Evolutionary conservation across 2,329 filamentous ascomycete genomes (phyloP).

Genomic region (Mycosphaerella arachidis): DNA sequence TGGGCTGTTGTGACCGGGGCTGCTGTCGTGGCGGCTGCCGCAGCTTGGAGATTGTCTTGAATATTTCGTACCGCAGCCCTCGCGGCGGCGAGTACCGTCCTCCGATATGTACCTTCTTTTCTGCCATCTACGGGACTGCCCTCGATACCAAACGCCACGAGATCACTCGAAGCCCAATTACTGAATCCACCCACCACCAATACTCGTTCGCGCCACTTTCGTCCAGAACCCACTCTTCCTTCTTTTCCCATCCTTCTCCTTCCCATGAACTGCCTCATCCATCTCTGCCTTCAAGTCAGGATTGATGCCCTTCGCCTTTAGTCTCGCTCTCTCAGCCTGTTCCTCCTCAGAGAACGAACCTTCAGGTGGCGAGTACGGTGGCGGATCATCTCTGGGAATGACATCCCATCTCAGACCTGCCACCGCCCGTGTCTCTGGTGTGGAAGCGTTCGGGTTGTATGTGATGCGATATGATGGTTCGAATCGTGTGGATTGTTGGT

Average conservation of each 20-base stretch:
- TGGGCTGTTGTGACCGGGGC: background rate
- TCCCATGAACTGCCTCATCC: conserved; percentile 8
- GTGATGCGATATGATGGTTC: background rate
- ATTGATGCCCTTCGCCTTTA: conserved; percentile 14
- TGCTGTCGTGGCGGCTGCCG: too few relatives aligned
- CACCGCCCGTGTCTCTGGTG: conserved; percentile 1
- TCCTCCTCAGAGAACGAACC: conserved; percentile 10
- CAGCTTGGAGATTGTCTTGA: too few relatives aligned
- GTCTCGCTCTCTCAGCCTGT: conserved; percentile 9
- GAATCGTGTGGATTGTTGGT: background rate
- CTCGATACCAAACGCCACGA: too few relatives aligned
- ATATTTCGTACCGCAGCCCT: too few relatives aligned
- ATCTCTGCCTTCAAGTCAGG: conserved; percentile 17
- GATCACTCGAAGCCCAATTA: background rate
- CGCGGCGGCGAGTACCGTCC: too few relatives aligned
- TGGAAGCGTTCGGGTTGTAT: background rate
- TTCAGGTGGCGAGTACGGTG: background rate
- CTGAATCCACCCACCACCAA: conserved; percentile 14
- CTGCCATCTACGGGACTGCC: too few relatives aligned
- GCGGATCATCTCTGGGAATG: conserved; percentile 7
- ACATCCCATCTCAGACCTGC: conserved; percentile 12
- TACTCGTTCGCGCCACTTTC: conserved; percentile 13
- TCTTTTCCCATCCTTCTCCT: conserved; percentile 8
- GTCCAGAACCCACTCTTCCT: conserved; percentile 9
- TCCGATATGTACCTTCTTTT: too few relatives aligned